These are phyloP conservation scores for Scedosporium minutisporum DNA, from an alignment of 2,329 filamentous ascomycete species.

Conservation along the genomic window DNA sequence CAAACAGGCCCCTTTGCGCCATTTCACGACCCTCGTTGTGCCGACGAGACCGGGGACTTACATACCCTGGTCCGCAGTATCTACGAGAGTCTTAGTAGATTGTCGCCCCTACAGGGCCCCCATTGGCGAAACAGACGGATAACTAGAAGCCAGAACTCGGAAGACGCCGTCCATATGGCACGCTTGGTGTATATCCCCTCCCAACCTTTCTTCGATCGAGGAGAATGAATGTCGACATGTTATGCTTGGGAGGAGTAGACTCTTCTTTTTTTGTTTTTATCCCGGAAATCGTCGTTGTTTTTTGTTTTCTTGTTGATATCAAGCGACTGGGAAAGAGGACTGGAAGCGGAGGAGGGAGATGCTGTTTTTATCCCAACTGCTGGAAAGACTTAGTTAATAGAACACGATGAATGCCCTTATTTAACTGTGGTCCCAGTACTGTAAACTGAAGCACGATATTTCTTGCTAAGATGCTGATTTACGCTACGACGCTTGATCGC, in stretches of 20 bases:
- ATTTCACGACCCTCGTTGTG: too few relatives aligned
- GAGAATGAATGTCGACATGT: background rate
- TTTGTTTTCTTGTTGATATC: background rate
- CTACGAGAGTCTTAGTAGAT: too few relatives aligned
- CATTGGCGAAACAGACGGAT: too few relatives aligned
- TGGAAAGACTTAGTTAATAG: background rate
- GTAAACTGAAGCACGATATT: too few relatives aligned
- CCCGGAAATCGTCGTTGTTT: background rate
- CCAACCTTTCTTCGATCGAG: background rate
- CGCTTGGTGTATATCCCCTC: background rate
- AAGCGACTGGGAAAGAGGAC: background rate
- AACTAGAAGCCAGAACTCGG: too few relatives aligned
- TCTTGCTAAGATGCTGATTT: too few relatives aligned
- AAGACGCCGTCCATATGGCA: background rate
- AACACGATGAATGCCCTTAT: background rate
- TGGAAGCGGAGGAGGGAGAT: slow-evolving; percentile 10
- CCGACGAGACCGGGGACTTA: too few relatives aligned
- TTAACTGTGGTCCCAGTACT: too few relatives aligned
- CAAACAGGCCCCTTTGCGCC: too few relatives aligned
- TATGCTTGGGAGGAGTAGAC: background rate
- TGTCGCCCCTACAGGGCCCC: too few relatives aligned
- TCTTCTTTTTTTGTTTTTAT: background rate
- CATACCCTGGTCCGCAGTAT: too few relatives aligned
- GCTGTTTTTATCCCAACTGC: background rate
- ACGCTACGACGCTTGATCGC: background rate